Percentiles rank a stretch among this genome's conserved stretches.
phyloP scores from a whole-genome alignment of 2,329 filamentous ascomycete genomes.

The Fusarium solani-melongenae region DNA sequence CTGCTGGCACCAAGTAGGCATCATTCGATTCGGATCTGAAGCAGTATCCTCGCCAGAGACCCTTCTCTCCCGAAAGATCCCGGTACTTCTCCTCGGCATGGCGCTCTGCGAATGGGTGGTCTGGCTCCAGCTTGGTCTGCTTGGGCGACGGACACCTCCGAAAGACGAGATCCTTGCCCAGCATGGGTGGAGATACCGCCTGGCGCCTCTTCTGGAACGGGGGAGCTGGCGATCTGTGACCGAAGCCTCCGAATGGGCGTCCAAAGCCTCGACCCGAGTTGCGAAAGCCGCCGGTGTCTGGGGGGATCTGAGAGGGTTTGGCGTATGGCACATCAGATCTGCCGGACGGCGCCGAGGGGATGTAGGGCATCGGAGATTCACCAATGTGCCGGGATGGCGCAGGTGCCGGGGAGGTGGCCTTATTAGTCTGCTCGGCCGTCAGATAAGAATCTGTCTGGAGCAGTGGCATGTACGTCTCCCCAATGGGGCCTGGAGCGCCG shows the following conservation, averaged over 20 bases:
- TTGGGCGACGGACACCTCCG: conserved; percentile 86
- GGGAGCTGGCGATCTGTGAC: conserved; percentile 47
- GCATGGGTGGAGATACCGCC: conserved; percentile 82
- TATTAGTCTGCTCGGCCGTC: conserved; percentile 35
- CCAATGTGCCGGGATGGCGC: conserved; percentile 36
- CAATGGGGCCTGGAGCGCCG: conserved; percentile 39
- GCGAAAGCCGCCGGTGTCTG: conserved; percentile 55
- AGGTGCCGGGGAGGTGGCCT: conserved; percentile 31
- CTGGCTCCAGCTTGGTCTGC: conserved; percentile 84
- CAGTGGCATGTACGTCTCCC: conserved; percentile 41
- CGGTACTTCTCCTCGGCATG: conserved; percentile 62
- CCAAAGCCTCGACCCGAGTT: conserved; percentile 52
- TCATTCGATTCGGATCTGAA: conserved; percentile 54
- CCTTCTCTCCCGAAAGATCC: conserved; percentile 67
- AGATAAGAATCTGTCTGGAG: conserved; percentile 37
- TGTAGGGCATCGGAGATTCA: conserved; percentile 41
- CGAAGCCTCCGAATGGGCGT: conserved; percentile 57
- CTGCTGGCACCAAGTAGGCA: conserved; percentile 54
- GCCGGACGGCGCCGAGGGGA: conserved; percentile 33
- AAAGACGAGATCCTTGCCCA: conserved; percentile 83
- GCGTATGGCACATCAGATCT: conserved; percentile 36
- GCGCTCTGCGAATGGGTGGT: conserved; percentile 69
- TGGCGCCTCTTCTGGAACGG: conserved; percentile 61
- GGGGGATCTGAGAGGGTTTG: conserved; percentile 49
- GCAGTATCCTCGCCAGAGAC: conserved; percentile 84